Conservation (phyloP, 495 filamentous ascomycete genomes). For the Penicillium tannophilum region DNA sequence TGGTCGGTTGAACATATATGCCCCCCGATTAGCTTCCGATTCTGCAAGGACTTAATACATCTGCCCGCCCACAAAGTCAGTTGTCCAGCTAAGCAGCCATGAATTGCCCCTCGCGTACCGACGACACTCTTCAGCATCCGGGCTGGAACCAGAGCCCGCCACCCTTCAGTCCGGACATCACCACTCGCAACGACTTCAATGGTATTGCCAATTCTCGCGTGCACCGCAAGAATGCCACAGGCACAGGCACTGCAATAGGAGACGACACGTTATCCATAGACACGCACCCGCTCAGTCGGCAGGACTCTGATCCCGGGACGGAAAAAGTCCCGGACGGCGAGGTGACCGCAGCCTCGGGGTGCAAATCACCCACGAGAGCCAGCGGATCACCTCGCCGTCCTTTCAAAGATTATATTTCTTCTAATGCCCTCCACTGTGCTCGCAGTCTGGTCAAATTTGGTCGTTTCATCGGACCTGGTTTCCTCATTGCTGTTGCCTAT, state of each 20-base stretch:
- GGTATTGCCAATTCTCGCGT: constrained; percentile 50
- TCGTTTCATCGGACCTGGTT: constrained; percentile 84
- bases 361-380: constrained; percentile 38
- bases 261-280: constrained; percentile 33
- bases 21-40: constrained; percentile 10
- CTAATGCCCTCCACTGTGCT: constrained; percentile 21
- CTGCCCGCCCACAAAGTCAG: neutral
- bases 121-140: constrained; percentile 56
- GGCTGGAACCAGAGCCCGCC: constrained; percentile 64
- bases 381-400: constrained; percentile 43
- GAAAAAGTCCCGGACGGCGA: constrained; percentile 35
- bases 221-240: constrained; percentile 36
- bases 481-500: constrained; percentile 78
- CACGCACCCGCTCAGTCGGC: constrained; percentile 23
- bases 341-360: constrained; percentile 39
- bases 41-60: constrained; percentile 10
- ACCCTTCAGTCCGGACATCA: constrained; percentile 56
- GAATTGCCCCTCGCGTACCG: constrained; percentile 67
- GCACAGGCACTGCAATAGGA: constrained; percentile 19
- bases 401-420: constrained; percentile 26
- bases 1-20: neutral
- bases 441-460: constrained; percentile 60
- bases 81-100: constrained; percentile 35
- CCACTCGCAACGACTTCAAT: constrained; percentile 66
- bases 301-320: constrained; percentile 27